Conservation (phyloP, 1,284 basidiomycete genomes). For the Moesziomyces sp. region DNA sequence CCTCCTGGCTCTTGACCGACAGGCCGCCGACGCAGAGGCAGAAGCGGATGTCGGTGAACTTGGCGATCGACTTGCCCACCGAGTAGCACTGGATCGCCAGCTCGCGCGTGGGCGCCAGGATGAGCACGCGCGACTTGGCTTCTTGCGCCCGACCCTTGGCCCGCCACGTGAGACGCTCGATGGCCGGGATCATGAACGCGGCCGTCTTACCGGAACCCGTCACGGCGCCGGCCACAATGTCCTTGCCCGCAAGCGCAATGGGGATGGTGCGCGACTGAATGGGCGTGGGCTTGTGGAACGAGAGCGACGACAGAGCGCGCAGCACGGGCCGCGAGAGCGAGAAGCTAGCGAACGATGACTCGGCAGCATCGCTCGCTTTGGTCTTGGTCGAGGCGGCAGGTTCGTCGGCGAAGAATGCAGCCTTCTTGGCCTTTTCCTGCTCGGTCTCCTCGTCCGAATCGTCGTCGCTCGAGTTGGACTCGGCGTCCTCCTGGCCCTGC, state of each 20-base stretch:
- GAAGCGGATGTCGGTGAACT: constrained; percentile 86
- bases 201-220: constrained; percentile 96
- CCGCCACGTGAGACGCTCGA: constrained; percentile 87
- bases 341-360: constrained; percentile 79
- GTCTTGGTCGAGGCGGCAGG: constrained; percentile 16
- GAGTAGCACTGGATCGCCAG: constrained; percentile 95
- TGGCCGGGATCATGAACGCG: constrained; percentile 98
- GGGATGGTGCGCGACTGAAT: constrained; percentile 99
- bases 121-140: constrained; percentile 90
- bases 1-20: constrained; percentile 95
- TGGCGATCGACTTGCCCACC: constrained; percentile 93
- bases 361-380: constrained; percentile 21
- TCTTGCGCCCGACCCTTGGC: constrained; percentile 88
- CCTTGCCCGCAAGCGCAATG: constrained; percentile 94
- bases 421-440: constrained; percentile 58
- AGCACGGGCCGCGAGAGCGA: constrained; percentile 88
- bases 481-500: constrained; percentile 30
- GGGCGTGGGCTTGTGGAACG: constrained; percentile 86
- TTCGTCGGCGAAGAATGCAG: constrained; percentile 63
- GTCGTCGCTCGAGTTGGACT: constrained; percentile 34
- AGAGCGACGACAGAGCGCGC: constrained; percentile 83
- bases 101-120: constrained; percentile 95
- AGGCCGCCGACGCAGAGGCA: constrained; percentile 96
- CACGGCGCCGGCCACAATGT: constrained; percentile 97
- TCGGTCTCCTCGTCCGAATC: constrained; percentile 55